Conservation (phyloP, 108 stramenopile species). For the Nitzschia putrida region DNA sequence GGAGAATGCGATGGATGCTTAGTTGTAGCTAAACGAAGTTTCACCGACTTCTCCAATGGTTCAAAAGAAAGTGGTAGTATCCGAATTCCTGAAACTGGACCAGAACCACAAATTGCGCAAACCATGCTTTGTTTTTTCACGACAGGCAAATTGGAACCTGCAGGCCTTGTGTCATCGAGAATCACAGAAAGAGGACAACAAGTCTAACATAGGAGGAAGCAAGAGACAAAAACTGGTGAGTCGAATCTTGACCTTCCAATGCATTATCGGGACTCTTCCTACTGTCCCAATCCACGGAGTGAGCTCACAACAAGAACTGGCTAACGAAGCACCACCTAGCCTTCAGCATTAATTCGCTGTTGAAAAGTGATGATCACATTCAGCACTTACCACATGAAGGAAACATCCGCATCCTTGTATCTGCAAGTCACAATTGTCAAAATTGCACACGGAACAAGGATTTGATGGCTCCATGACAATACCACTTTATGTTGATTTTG, state of each 20-base stretch:
- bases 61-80: conserved; percentile 11
- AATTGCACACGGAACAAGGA: not conserved
- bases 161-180: not conserved
- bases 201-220: not conserved
- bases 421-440: not conserved
- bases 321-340: no score
- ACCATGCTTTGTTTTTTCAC: not conserved
- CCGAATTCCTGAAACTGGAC: conserved; percentile 6
- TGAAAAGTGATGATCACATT: not conserved
- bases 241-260: not conserved
- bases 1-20: not conserved
- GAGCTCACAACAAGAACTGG: no score
- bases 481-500: no score
- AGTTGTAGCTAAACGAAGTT: not conserved
- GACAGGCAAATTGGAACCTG: not conserved
- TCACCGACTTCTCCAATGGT: conserved; percentile 6
- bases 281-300: no score
- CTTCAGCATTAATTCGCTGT: no score
- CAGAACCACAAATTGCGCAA: conserved; percentile 7
- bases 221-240: not conserved
- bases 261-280: no score
- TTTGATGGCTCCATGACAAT: no score
- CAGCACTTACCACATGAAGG: conserved; percentile 17
- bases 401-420: conserved; percentile 13
- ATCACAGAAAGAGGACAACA: conserved; percentile 14